Evolutionary conservation across 192 early-diverging fungal genomes (phyloP), one percentile per base, ranked within the genome.

Genomic region (Coemansia sp.): DNA sequence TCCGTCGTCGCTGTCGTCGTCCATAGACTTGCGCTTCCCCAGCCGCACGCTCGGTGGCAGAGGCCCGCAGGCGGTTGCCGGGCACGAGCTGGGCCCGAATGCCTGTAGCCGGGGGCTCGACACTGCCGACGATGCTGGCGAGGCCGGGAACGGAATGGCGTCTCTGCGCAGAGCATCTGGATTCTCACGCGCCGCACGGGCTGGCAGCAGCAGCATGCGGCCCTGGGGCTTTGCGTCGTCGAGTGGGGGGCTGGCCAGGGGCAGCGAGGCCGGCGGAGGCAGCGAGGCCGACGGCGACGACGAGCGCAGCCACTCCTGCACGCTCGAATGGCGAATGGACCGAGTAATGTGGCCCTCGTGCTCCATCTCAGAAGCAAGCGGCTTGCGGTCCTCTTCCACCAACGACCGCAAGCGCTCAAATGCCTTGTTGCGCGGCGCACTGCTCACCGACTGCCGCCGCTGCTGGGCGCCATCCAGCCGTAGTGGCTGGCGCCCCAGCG

Each of bases 341-440:
- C 68, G 26, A 7, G 68, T 72, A 23, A 72, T 72, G n/a, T 72
- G 61, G 20, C 61, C 53, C 61, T 72, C 68, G 23, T 72, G 68
- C 44, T 64, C 68, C 61, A 72, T 72, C 39, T 72, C 68, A 7
- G 68, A 51, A 10, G 68, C 68, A 56, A 64, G 53, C 44, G 62
- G 51, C 56, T 44, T 51, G 28, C 29, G 45, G 42, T 72, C 68
- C 44, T 60, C 68, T 31, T 72, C 68, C 0, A 72, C 68, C 37
- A 72, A 39, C 28, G 61, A 64, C 43, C 51, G 42, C 31, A 72
- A 48, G 48, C 68, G 44, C 56, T 59, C 47, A 27, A 72, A 58
- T 11, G 68, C 68, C 61, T 64, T 72, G 56, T 72, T 72, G 10
- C 68, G 56, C 39, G 56, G 61, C 21, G 56, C 51, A 7, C 44